Percentiles rank a stretch among this genome's conserved stretches.
These are phyloP conservation scores for Phytophthora sojae DNA, from an alignment of 352 stramenopile genomes.

Conservation along the genomic window DNA sequence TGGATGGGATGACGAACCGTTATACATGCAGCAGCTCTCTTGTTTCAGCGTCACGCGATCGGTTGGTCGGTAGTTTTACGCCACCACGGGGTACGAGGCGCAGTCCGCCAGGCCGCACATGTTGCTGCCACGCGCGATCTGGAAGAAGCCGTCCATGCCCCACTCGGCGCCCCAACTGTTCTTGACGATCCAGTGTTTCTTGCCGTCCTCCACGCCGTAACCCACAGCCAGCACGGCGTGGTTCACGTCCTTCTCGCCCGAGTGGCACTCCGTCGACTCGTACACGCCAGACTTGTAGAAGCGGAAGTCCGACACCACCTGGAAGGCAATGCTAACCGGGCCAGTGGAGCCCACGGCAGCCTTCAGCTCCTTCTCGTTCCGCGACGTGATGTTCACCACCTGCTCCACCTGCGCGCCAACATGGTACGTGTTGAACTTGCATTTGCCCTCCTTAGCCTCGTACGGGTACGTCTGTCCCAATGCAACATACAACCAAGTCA, in stretches of 20 bases:
- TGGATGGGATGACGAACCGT: conserved; percentile 4
- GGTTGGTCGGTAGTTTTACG: conserved; percentile 25
- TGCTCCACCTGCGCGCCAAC: conserved; percentile 74
- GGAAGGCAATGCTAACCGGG: conserved; percentile 87
- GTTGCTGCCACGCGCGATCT: conserved; percentile 92
- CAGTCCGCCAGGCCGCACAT: conserved; percentile 91
- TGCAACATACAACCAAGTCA: conserved; percentile 6
- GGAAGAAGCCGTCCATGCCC: conserved; percentile 97
- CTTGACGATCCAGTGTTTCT: conserved; percentile 97
- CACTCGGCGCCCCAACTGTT: conserved; percentile 96
- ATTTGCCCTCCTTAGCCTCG: conserved; percentile 78
- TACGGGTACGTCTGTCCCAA: conserved; percentile 69
- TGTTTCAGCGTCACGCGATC: conserved; percentile 3
- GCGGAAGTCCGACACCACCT: conserved; percentile 90
- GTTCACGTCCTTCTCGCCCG: conserved; percentile 88
- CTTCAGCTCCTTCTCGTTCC: conserved; percentile 82
- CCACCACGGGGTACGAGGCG: conserved; percentile 86
- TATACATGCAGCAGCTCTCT: background rate
- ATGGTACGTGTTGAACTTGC: conserved; percentile 82
- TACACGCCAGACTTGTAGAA: conserved; percentile 93
- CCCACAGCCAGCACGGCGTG: conserved; percentile 96
- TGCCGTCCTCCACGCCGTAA: conserved; percentile 94
- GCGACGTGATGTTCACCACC: conserved; percentile 88
- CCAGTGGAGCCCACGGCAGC: conserved; percentile 67
- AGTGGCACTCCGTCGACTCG: conserved; percentile 83